These are phyloP conservation scores for Atkinsonella hypoxylon DNA, from an alignment of 2,329 filamentous ascomycete genomes.

Conservation along the genomic window DNA sequence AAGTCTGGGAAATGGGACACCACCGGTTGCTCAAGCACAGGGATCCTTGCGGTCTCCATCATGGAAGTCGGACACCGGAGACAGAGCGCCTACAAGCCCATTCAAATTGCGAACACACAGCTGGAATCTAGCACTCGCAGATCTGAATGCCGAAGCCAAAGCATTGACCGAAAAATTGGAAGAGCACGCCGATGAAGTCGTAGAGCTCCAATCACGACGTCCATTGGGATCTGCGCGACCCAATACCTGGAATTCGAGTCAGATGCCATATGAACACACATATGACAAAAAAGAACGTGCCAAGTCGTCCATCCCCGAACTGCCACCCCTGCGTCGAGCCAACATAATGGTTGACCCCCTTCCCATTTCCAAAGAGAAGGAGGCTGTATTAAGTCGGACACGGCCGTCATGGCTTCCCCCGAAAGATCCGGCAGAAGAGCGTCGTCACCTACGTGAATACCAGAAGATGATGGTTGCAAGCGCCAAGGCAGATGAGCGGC, in stretches of 20 bases:
- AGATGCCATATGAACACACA: conserved; percentile 19
- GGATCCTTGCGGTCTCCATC: conserved; percentile 47
- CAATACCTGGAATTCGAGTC: conserved; percentile 28
- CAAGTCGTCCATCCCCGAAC: conserved; percentile 56
- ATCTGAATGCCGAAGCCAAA: conserved; percentile 61
- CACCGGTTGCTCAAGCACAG: conserved; percentile 43
- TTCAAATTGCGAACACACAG: conserved; percentile 51
- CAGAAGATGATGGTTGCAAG: conserved; percentile 67
- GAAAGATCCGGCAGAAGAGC: conserved; percentile 84
- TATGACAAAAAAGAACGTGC: conserved; percentile 40
- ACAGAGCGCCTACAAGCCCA: conserved; percentile 26
- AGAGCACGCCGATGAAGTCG: conserved; percentile 56
- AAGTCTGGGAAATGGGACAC: conserved; percentile 53
- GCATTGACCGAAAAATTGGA: conserved; percentile 71
- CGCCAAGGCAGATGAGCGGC: conserved; percentile 46
- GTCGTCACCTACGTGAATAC: conserved; percentile 74
- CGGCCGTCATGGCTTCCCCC: conserved; percentile 76
- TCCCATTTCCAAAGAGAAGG: conserved; percentile 76
- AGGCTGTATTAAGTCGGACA: conserved; percentile 69
- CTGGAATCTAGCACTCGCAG: conserved; percentile 59
- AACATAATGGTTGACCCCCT: conserved; percentile 79
- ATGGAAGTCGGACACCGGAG: conserved; percentile 36
- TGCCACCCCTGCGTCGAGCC: conserved; percentile 57
- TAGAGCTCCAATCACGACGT: conserved; percentile 23
- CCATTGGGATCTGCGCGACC: conserved; percentile 21